Base-by-base conservation (phyloP, 257 asterid species). In the Galeopsis tetrahit region DNA sequence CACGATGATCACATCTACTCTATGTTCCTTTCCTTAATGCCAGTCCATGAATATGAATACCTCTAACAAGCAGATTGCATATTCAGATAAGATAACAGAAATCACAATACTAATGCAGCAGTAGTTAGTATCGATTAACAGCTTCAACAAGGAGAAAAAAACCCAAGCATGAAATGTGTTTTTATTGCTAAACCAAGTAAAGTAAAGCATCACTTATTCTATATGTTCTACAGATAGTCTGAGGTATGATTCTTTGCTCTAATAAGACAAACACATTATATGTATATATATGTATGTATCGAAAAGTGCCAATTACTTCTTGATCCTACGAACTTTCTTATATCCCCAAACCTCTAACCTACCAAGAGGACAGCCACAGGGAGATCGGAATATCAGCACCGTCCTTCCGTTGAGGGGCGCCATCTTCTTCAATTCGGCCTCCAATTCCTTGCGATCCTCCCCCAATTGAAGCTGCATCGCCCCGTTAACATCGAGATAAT, bases 281-380 rank as follows among this genome's bases (percentile, higher is more conserved):
- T 49, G 42, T 13, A 10, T n/a, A 38, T 4, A 38, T 14, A 52
- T 52, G 15, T 14, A 43, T 8, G n/a, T n/a, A 4, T 5, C 5
- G 1, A 39, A 15, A 35, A 77, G 7, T n/a, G 10, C 2, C 14
- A 14, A 60, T 77, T 58, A 85, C 61, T 85, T 85, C 84, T 85
- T 85, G 72, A 85, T 75, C 70, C 86, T 81, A 64, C 90, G 86
- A 63, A 83, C 42, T 81, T 81, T 83, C 84, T 75, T 85, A 51
- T 70, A 71, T 3, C 86, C 90, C 88, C 90, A 85, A 81, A 85
- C 90, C 82, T 85, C 90, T 79, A 85, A 72, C 59, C 88, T 85
- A 34, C 88, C 86, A 15, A 79, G 82, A 10, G 90, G 88, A 28
- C 90, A 85, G 15, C 90, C 90, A 65, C 90, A 85, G 0, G 83